Base-by-base conservation (phyloP, 805 yeast genomes). In the Maudiozyma pseudohumilis region DNA sequence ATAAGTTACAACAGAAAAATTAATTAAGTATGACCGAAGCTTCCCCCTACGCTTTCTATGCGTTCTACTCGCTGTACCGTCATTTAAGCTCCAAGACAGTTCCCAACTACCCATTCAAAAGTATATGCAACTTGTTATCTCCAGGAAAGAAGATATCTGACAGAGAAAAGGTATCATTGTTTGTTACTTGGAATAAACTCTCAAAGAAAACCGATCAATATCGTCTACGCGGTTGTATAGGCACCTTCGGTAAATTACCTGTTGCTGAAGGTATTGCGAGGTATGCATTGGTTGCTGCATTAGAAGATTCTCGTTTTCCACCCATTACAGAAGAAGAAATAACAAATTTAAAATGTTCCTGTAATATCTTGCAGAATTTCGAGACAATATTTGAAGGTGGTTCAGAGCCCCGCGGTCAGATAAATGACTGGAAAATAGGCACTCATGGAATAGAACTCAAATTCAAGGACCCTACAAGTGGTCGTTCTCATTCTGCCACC, bases 201-300 rank as follows among this genome's bases (percentile, higher is more conserved):
- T 64, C 11, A 7, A 30, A 36, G 20, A 39, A 9, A 3, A 17
- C 34, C 12, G 39, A 40, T n/a, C 36, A 26, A 2, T 58, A 53
- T 36, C 36, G 33, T 8, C 63, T 89, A 34, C 66, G 97, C 30
- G 98, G 98, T 0, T 89, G 98, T 53, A 92, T 89, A 38, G 98
- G 98, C 1, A 88, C 95, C 0, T 92, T 92, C 55, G 63, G 68
- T 15, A 61, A 71, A 12, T 56, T 70, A 39, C 66, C 70, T 0
- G 47, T 83, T 2, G 76, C 69, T 13, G 35, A 52, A 1, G 95
- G 92, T 0, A 68, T 87, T 3, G 55, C 63, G 17, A 66, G 68
- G 27, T 89, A 78, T 52, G 68, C 95, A 0, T 37, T 80, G 13
- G 60, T 69, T 26, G 77, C 88, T 2, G 95, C 95, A 0, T 60